Evolutionary conservation across 768 basidiomycete genomes (phyloP).

Genomic region (Amanita rubescens): DNA sequence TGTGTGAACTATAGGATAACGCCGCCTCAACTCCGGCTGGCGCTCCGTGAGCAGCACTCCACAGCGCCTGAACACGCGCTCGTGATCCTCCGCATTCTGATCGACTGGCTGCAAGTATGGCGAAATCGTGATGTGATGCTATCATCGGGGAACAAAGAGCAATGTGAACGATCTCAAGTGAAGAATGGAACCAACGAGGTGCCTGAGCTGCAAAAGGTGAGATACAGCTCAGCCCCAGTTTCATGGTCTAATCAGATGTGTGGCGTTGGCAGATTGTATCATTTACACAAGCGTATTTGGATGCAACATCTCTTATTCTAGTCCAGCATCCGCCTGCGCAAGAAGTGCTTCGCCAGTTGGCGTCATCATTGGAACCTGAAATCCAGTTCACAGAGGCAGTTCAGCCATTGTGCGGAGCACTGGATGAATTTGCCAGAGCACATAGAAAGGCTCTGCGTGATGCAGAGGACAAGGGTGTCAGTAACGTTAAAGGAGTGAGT

Average conservation of each 20-base stretch:
- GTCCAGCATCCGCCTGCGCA: conserved; percentile 60
- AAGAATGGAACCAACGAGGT: conserved; percentile 18
- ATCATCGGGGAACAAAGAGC: conserved; percentile 27
- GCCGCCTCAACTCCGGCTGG: conserved; percentile 34
- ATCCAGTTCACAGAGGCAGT: conserved; percentile 40
- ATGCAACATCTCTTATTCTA: conserved; percentile 63
- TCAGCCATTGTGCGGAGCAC: conserved; percentile 49
- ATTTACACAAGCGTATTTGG: conserved; percentile 62
- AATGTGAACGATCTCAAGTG: conserved; percentile 10
- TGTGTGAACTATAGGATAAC: conserved; percentile 33
- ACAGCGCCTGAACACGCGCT: neutral
- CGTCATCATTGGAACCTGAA: conserved; percentile 48
- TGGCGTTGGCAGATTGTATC: conserved; percentile 48
- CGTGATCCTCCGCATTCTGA: neutral
- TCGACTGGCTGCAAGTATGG: conserved; percentile 37
- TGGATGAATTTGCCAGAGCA: conserved; percentile 55
- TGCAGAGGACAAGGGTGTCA: conserved; percentile 17
- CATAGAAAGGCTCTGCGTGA: conserved; percentile 44
- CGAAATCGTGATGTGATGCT: conserved; percentile 27
- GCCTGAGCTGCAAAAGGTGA: conserved; percentile 39
- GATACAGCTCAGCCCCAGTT: conserved; percentile 2
- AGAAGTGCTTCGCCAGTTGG: conserved; percentile 39
- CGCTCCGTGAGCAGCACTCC: conserved; percentile 30
- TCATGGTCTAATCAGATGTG: too few relatives aligned
- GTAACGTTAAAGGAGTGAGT: conserved; percentile 24